These are phyloP conservation scores for Starmerella riodocensis DNA, from an alignment of 805 yeast species.

Conservation along the genomic window DNA sequence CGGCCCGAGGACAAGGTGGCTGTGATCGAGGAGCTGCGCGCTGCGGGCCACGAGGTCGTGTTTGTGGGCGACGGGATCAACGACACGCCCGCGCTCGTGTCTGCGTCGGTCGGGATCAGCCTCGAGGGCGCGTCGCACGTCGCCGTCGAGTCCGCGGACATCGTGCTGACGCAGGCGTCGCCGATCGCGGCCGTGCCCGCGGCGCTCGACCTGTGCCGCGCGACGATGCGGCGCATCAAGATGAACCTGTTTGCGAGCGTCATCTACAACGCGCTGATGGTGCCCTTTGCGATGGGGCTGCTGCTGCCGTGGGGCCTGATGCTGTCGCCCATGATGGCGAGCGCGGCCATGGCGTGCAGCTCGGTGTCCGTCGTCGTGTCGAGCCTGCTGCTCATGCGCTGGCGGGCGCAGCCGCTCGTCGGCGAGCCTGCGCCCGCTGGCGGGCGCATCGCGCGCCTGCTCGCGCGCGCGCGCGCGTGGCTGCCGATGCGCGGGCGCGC, in stretches of 20 bases:
- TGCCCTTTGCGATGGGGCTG: conserved; percentile 92
- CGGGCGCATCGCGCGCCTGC: not conserved
- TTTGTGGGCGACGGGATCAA: conserved; percentile 97
- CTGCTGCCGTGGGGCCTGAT: conserved; percentile 59
- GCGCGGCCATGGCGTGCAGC: conserved; percentile 86
- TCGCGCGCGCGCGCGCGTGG: not conserved
- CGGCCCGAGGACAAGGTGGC: conserved; percentile 66
- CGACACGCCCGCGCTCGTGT: conserved; percentile 90
- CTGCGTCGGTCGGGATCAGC: conserved; percentile 82
- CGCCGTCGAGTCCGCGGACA: conserved; percentile 93
- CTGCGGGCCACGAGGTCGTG: conserved; percentile 48
- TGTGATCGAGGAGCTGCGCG: conserved; percentile 36
- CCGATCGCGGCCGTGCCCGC: conserved; percentile 34
- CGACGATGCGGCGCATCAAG: conserved; percentile 64
- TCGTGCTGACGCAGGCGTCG: conserved; percentile 43
- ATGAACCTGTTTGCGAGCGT: conserved; percentile 76
- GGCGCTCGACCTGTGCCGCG: conserved; percentile 49
- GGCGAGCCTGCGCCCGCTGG: not conserved
- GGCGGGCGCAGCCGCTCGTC: conserved; percentile 23
- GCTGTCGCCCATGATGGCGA: conserved; percentile 80
- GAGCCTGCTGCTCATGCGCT: conserved; percentile 58
- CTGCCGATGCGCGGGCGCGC: too few species aligned
- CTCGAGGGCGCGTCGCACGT: conserved; percentile 88
- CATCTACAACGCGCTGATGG: conserved; percentile 71
- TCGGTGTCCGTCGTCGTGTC: conserved; percentile 79